Percentiles rank a stretch among this genome's conserved stretches.
phyloP scores from a whole-genome alignment of 352 stramenopile genomes.

The Phytopythium sindhum region DNA sequence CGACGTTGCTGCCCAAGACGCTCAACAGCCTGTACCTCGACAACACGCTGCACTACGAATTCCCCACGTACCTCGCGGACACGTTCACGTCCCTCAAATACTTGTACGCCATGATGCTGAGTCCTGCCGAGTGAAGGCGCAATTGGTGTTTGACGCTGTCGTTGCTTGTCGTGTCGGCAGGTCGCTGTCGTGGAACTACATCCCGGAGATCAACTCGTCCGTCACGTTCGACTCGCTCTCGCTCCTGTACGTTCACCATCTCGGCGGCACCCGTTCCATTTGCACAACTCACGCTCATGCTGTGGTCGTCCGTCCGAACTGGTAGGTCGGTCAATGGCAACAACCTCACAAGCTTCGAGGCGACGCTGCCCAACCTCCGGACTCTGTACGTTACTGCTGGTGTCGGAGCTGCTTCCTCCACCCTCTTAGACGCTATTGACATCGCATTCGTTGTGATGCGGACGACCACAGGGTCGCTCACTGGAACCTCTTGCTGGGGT shows the following conservation, averaged over 20 bases:
- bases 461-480: not conserved
- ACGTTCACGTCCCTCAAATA: constrained; percentile 12
- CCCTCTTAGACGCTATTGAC: not conserved
- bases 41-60: constrained; percentile 22
- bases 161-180: constrained; percentile 6
- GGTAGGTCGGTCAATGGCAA: constrained; percentile 11
- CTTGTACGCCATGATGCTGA: constrained; percentile 12
- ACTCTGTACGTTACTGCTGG: constrained; percentile 15
- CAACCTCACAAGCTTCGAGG: constrained; percentile 19
- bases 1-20: constrained; percentile 17
- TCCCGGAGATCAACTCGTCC: constrained; percentile 16
- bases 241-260: constrained; percentile 8
- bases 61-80: constrained; percentile 13
- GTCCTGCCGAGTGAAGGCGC: not conserved
- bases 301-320: no score
- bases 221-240: constrained; percentile 13
- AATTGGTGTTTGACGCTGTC: not conserved
- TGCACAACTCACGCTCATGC: not conserved
- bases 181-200: constrained; percentile 19
- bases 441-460: not conserved
- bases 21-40: constrained; percentile 18
- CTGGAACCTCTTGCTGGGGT: not conserved
- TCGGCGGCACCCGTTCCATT: not conserved
- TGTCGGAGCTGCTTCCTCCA: not conserved
- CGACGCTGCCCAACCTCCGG: constrained; percentile 16